Percentiles rank a stretch among this genome's conserved stretches.
Conservation (phyloP, 768 basidiomycete genomes). For the Lentinula edodes region DNA sequence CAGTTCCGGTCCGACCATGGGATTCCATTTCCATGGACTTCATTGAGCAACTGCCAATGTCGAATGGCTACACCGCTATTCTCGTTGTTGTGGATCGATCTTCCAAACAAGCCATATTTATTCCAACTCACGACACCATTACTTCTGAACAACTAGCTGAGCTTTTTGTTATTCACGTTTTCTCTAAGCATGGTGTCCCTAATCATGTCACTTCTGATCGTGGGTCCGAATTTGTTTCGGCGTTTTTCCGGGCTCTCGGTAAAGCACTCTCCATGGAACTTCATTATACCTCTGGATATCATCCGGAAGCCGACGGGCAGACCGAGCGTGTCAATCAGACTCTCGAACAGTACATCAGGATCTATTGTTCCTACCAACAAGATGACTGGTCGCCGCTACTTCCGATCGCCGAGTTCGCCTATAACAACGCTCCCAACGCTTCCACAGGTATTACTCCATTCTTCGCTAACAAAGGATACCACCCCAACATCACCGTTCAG, state of each 20-base stretch:
- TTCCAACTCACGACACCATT: conserved; percentile 9
- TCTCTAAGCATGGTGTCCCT: conserved; percentile 18
- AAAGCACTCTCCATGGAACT: conserved; percentile 11
- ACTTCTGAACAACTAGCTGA: conserved; percentile 9
- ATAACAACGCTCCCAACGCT: conserved; percentile 19
- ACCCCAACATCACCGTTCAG: conserved; percentile 15
- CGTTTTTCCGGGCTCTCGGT: conserved; percentile 12
- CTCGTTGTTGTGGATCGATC: conserved; percentile 7
- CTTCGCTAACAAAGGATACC: conserved; percentile 22
- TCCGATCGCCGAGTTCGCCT: conserved; percentile 21
- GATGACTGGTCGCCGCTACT: conserved; percentile 20
- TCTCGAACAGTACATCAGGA: conserved; percentile 17
- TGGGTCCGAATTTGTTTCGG: conserved; percentile 16
- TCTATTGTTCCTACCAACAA: conserved; percentile 18
- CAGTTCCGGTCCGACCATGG: conserved; percentile 15
- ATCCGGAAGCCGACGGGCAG: conserved; percentile 18
- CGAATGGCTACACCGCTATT: conserved; percentile 9
- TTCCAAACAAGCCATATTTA: conserved; percentile 10
- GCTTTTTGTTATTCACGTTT: conserved; percentile 14
- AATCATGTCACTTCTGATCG: conserved; percentile 12
- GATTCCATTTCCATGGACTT: conserved; percentile 19
- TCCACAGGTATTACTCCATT: conserved; percentile 22
- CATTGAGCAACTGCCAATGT: conserved; percentile 18
- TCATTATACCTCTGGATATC: conserved; percentile 15
- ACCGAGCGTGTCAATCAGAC: conserved; percentile 18